phyloP scores from a whole-genome alignment of 805 yeast genomes.

The Sungouiozyma ichnusensis region DNA sequence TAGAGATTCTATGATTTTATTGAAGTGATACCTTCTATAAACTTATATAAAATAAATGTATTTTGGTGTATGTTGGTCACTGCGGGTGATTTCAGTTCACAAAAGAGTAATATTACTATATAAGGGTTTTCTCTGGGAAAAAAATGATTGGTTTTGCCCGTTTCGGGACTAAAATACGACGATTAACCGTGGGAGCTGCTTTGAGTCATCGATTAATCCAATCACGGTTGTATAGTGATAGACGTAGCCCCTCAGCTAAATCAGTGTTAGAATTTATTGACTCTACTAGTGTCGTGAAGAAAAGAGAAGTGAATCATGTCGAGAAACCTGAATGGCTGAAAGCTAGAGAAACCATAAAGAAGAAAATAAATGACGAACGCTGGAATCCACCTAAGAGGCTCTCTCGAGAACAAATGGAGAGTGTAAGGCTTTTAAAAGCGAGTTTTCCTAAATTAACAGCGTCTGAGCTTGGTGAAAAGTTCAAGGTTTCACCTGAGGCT shows the following conservation, averaged over 20 bases:
- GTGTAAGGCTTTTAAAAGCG: constrained; percentile 45
- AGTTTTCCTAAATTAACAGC: constrained; percentile 52
- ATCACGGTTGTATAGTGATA: neutral
- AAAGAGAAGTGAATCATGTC: constrained; percentile 1
- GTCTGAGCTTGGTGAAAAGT: constrained; percentile 49
- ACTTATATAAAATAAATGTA: too few relatives aligned
- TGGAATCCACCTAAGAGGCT: constrained; percentile 65
- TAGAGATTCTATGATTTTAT: too few relatives aligned
- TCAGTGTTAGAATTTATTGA: neutral
- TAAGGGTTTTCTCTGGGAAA: too few relatives aligned
- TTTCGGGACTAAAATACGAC: neutral
- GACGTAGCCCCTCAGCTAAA: neutral
- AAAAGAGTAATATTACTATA: too few relatives aligned
- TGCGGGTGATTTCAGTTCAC: too few relatives aligned
- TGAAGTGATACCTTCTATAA: too few relatives aligned
- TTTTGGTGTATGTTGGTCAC: too few relatives aligned
- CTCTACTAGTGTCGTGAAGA: neutral
- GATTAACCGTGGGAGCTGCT: neutral
- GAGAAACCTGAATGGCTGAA: constrained; percentile 54
- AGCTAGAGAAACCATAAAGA: constrained; percentile 51
- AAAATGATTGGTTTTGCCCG: too few relatives aligned
- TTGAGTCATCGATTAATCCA: neutral
- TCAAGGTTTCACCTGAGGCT: constrained; percentile 70
- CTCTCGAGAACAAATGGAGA: constrained; percentile 59
- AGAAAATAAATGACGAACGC: constrained; percentile 44